Base-by-base conservation (phyloP, 129 eudicot genomes). In the Gnaphalium uliginosum region DNA sequence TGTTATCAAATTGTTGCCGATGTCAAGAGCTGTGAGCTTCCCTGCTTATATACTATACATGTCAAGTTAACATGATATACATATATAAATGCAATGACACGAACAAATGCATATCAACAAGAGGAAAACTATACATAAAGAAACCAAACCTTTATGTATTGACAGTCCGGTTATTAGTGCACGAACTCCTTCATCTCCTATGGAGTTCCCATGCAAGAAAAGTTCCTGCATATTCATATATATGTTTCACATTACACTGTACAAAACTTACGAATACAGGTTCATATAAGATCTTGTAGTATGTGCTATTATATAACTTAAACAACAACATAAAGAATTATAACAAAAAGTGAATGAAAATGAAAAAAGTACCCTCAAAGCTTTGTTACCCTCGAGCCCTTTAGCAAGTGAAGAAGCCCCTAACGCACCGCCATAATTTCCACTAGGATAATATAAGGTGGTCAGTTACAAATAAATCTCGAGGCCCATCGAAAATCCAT, bases 361-460 rank as follows among this genome's bases (percentile, higher is more conserved):
- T 21, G 53, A 71, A 81, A 78, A 15, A 74, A 37, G 68, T 88
- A 94, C 99, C 91, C 96, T 87, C 81, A 94, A 43, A 56, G 96
- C 90, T 82, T 86, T 91, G 89, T 94, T 90, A 57, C 92, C 90
- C 86, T 91, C 99, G 11, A 94, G 85, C 23, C 99, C 99, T 87
- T 94, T 90, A 59, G 96, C 93, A 68, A 94, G 83, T 23, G 93
- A 84, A 68, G 96, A 84, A 73, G 93, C 93, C 58, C 99, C 99
- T 86, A 94, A 72, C 37, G 99, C 87, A 72, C 99, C 99, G 48
- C 99, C 96, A 78, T 94, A 94, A 75, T 94, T 94, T 69, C 99
- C 99, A 85, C 99, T 94, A 76, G 27, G 74, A 83, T 33, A 70
- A 37, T 22, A 85, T 25, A 57, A 63, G 21, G 27, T 60, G 24